Base-by-base conservation (phyloP, 1,139 yeast species). In the Petasospora rhodanensis region DNA sequence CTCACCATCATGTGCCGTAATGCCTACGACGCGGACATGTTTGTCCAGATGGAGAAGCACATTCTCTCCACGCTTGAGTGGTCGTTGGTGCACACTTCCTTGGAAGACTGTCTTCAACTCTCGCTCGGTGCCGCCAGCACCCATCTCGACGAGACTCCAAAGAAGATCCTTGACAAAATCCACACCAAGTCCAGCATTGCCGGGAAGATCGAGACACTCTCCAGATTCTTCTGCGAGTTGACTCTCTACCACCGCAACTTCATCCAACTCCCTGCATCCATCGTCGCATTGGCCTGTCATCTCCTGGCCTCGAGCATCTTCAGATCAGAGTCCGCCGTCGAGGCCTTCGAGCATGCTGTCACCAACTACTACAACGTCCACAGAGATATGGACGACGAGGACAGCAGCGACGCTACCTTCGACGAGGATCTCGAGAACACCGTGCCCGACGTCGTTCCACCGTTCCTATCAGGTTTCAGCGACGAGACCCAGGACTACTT, bases 1-100 rank as follows among this genome's bases (percentile, higher is more conserved):
- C 70, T 89, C 45, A 70, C 81, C 14, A 64, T 76, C 46, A 74
- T 86, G 79, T 85, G 96, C 59, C 73, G 95, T 42, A 76, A 78
- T 50, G 86, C 87, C 11, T 89, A 86, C 55, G 95, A 86, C 45
- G 81, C 79, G 46, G 80, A 81, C 42, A 86, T 89, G 94, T 87
- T 91, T 61, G 70, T 81, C 27, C 96, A 89, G 58, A 91, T 91
- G 97, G 97, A 91, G 61, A 75, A 76, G 59, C 97, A 91, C 58
- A 81, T 91, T 26, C 65, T 91, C 35, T 64, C 77, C 35, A 87
- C 97, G 2, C 64, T 91, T 36, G 84, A 84, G 35, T 91, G 98
- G 98, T 66, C 72, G 10, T 57, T 85, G 32, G 55, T 36, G 52
- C 49, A 45, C 31, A 38, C 62, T 2, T 54, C 71, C 27, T 62